Conservation (phyloP, 768 basidiomycete genomes). For the Boletus vinaceobasis region DNA sequence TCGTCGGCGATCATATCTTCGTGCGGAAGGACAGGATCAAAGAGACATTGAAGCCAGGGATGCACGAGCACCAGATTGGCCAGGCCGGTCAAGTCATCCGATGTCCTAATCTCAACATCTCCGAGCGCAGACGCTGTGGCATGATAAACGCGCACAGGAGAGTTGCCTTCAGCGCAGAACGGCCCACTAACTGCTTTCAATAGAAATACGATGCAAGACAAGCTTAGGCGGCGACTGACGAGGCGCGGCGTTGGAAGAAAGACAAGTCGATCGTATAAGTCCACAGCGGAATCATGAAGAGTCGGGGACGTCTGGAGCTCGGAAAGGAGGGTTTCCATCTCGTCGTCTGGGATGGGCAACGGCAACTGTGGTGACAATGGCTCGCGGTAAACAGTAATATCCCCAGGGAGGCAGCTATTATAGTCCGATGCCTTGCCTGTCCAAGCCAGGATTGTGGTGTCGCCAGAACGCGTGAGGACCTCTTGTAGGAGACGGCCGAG, state of each 20-base stretch:
- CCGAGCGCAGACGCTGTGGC: constrained; percentile 11
- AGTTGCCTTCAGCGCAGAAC: background rate
- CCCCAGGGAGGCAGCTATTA: constrained; percentile 23
- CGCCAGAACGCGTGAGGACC: constrained; percentile 15
- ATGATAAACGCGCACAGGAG: constrained; percentile 6
- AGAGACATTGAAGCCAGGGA: constrained; percentile 15
- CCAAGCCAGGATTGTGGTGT: constrained; percentile 16
- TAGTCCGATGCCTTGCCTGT: constrained; percentile 18
- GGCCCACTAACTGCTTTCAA: constrained; percentile 10
- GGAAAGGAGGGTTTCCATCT: constrained; percentile 7
- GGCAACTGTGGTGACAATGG: constrained; percentile 4
- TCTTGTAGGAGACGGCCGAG: constrained; percentile 21
- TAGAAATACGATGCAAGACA: constrained; percentile 14
- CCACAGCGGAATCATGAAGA: constrained; percentile 3
- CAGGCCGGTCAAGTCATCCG: constrained; percentile 2
- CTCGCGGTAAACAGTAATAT: constrained; percentile 16
- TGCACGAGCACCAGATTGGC: constrained; percentile 19
- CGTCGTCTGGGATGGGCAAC: background rate
- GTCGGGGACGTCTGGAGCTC: background rate
- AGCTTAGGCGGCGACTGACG: constrained; percentile 13
- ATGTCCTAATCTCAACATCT: constrained; percentile 8
- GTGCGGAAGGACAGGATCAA: constrained; percentile 16
- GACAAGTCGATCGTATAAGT: constrained; percentile 12
- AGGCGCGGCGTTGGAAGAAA: constrained; percentile 11
- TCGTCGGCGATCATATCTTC: constrained; percentile 19